Base-by-base conservation (phyloP, 352 stramenopile genomes). In the Pythium vanterpoolii region DNA sequence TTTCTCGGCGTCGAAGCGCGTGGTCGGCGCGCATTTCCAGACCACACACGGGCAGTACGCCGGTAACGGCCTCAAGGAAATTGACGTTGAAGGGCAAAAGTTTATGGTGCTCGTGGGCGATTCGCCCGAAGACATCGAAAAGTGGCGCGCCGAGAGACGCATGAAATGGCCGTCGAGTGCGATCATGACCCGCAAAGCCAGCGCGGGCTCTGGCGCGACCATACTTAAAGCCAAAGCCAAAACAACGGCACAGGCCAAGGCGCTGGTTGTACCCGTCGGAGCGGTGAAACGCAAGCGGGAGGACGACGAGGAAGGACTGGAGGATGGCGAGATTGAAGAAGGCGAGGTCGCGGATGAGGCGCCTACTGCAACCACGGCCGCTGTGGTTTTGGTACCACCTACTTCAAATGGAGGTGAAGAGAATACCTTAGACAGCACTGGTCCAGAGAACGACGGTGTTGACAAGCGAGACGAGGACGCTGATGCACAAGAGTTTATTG, bases 81-180 rank as follows among this genome's bases (percentile, higher is more conserved):
- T 94, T 28, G 84, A 91, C 11, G 70, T 94, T 49, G 84, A 94
- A 67, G 84, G 82, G n/a, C 84, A 94, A 44, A 92, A 87, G 61
- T 94, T 94, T 56, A 84, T 80, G 66, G 84, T 94, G n/a, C 56
- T 94, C 11, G 75, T 94, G 19, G 84, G 84, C 16, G 87, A 94
- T 33, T 92, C 82, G 21, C 77, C 76, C 0, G 79, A 92, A 50
- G 84, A 94, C 47, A 94, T 94, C 61, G 60, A 71, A 0, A 85
- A 86, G 51, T 94, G 84, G 84, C 79, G 84, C 7, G 79, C 80
- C 21, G 84, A 94, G 46, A 77, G 84, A 18, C 73, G 84, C 19
- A 89, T 87, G 48, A 84, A 76, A 40, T 94, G 83, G 80, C 74
- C 71, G 43, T 69, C 74, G 64, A 21, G 34, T 10, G 39, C 56